A percentile compares a stretch with the other conserved stretches of the same genome.
These are phyloP conservation scores for Blastobotrys buckinghamii DNA, from an alignment of 1,139 yeast genomes.

Conservation along the genomic window DNA sequence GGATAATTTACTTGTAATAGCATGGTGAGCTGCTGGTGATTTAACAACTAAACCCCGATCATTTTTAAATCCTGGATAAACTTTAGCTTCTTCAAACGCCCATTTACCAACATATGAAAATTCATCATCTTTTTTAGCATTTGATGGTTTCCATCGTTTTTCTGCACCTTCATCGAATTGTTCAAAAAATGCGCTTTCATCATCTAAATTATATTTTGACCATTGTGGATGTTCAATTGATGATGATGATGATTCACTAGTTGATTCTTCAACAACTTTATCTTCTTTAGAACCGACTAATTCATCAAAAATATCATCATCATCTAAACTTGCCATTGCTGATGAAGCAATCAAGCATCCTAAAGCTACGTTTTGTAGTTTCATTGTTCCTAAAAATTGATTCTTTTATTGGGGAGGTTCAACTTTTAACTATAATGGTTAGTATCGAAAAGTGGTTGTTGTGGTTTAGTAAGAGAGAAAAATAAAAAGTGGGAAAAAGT, in stretches of 20 bases:
- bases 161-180: slow-evolving; percentile 52
- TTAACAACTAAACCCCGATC: slow-evolving; percentile 75
- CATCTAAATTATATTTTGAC: slow-evolving; percentile 15
- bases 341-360: slow-evolving; percentile 14
- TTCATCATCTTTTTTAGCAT: slow-evolving; percentile 48
- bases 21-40: slow-evolving; percentile 72
- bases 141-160: slow-evolving; percentile 56
- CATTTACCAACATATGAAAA: slow-evolving; percentile 66
- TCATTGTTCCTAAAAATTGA: too few relatives aligned
- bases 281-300: slow-evolving; percentile 6
- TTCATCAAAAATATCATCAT: slow-evolving; percentile 13
- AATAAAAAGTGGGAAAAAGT: background rate
- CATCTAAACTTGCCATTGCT: slow-evolving; percentile 11
- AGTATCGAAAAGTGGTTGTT: background rate
- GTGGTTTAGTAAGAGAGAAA: background rate
- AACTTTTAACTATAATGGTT: background rate
- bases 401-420: background rate
- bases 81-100: slow-evolving; percentile 56
- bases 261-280: background rate
- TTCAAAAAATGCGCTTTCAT: slow-evolving; percentile 52
- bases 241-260: background rate
- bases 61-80: slow-evolving; percentile 51
- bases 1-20: slow-evolving; percentile 58
- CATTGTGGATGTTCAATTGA: slow-evolving; percentile 27
- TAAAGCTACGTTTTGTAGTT: slow-evolving; percentile 13